Conservation (phyloP, 768 basidiomycete species). For the Auricularia sp. region DNA sequence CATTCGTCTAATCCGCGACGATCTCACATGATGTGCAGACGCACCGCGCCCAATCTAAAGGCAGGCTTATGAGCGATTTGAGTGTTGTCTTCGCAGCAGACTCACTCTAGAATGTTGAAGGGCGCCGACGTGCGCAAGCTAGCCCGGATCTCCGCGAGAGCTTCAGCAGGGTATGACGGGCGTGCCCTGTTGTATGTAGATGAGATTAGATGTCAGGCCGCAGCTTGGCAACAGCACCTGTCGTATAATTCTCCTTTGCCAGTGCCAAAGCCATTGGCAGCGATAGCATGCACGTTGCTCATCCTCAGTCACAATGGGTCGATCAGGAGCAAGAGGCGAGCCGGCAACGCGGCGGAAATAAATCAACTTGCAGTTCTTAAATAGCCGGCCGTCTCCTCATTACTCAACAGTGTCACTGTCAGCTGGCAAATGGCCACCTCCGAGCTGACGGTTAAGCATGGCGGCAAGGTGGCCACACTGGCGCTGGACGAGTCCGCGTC, state of each 20-base stretch:
- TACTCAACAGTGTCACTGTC: background rate
- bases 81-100: background rate
- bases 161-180: slow-evolving; percentile 67
- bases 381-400: background rate
- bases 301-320: slow-evolving; percentile 11
- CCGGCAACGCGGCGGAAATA: too few relatives aligned
- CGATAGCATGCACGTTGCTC: slow-evolving; percentile 48
- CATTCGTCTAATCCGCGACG: background rate
- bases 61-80: background rate
- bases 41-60: background rate
- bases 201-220: background rate
- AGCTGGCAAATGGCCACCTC: background rate
- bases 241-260: slow-evolving; percentile 84
- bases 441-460: background rate
- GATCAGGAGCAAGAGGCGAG: too few relatives aligned
- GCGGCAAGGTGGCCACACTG: slow-evolving; percentile 16
- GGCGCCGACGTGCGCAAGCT: slow-evolving; percentile 28
- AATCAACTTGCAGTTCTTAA: background rate
- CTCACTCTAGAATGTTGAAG: slow-evolving; percentile 64
- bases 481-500: slow-evolving; percentile 15
- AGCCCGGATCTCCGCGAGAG: slow-evolving; percentile 50
- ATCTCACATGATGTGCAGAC: background rate
- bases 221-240: slow-evolving; percentile 28
- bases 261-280: slow-evolving; percentile 60
- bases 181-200: slow-evolving; percentile 43